phyloP scores from a whole-genome alignment of 805 yeast genomes.

The Komagataella ulmi region DNA sequence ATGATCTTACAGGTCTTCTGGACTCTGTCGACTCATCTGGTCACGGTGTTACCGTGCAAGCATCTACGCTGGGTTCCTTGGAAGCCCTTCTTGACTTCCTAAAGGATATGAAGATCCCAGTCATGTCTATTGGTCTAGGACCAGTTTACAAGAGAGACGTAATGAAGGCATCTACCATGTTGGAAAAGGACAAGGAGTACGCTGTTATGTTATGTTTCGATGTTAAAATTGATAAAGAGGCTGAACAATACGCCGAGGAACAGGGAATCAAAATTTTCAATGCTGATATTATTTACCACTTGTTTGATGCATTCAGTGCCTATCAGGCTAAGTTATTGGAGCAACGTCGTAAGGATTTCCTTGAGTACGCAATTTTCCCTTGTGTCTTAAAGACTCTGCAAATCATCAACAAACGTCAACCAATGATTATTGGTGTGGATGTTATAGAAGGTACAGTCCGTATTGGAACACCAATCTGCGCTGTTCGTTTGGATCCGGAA shows the following conservation, averaged over 20 bases:
- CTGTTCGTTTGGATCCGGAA: slow-evolving; percentile 78
- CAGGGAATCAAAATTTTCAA: slow-evolving; percentile 85
- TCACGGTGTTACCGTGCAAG: slow-evolving; percentile 96
- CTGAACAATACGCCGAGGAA: slow-evolving; percentile 94
- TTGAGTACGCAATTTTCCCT: slow-evolving; percentile 87
- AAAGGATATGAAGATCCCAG: slow-evolving; percentile 98
- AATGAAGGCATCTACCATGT: slow-evolving; percentile 94
- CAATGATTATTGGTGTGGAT: slow-evolving; percentile 99
- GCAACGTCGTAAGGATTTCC: slow-evolving; percentile 77
- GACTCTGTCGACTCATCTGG: slow-evolving; percentile 94
- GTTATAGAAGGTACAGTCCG: slow-evolving; percentile 83
- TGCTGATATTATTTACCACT: slow-evolving; percentile 93
- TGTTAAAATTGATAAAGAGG: slow-evolving; percentile 94
- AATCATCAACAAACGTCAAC: slow-evolving; percentile 95
- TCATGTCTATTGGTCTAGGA: slow-evolving; percentile 95
- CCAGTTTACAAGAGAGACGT: slow-evolving; percentile 98
- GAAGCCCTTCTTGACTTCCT: slow-evolving; percentile 96
- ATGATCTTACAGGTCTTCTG: slow-evolving; percentile 85
- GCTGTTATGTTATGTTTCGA: slow-evolving; percentile 99
- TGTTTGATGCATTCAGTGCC: slow-evolving; percentile 88
- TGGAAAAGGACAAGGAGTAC: slow-evolving; percentile 87
- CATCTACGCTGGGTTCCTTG: slow-evolving; percentile 94
- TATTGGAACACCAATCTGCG: slow-evolving; percentile 91
- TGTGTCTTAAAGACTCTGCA: slow-evolving; percentile 90
- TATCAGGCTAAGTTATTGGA: slow-evolving; percentile 84